Base-by-base conservation (phyloP, 2,329 filamentous ascomycete species). In the Sporothrix pseudoabietina region DNA sequence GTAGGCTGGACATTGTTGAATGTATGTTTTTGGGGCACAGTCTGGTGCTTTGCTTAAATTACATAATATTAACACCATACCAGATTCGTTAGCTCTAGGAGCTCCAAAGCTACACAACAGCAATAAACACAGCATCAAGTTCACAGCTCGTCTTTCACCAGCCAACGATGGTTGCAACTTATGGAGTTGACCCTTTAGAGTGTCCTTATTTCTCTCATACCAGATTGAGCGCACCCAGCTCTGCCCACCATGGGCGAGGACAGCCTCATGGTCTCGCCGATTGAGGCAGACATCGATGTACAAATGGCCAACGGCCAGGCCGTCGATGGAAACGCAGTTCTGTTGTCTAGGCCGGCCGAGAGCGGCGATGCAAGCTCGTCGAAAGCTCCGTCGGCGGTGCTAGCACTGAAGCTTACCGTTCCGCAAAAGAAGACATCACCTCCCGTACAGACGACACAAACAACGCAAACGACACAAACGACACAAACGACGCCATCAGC, bases 191-290 rank as follows among this genome's bases (percentile, higher is more conserved):
- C 19, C 2, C 22, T 66, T 10, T 6, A 14, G 14, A 30, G 26
- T 22, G 19, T 22, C 1, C 9, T 41, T 19, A 2, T 7, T 22
- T 26, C 4, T 14, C 14, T 41, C 35, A 3, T 19, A 41, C 9
- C 35, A 22, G 3, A 35, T 14, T 65, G 9, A 7, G 2, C 35
- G 44, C 44, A n/a, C 14, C 65, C 1, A 19, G 3, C 1, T 32
- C 16, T 19, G 30, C 8, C 47, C 32, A 19, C 7, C 19, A 66
- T 66, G 73, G 47, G 65, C 14, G 63, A 44, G 14, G 70, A 69
- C 66, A 47, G 44, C 12, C 57, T 71, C 22, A 65, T 74, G 66
- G 73, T 61, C 49, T 68, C 72, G 26, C 72, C 72, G 7, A 41
- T 54, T 10, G 66, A 61, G 41, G 39, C 22, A 5, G 30, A 59